Conservation (phyloP, 331 rosid species). For the Acacia pycnantha region DNA sequence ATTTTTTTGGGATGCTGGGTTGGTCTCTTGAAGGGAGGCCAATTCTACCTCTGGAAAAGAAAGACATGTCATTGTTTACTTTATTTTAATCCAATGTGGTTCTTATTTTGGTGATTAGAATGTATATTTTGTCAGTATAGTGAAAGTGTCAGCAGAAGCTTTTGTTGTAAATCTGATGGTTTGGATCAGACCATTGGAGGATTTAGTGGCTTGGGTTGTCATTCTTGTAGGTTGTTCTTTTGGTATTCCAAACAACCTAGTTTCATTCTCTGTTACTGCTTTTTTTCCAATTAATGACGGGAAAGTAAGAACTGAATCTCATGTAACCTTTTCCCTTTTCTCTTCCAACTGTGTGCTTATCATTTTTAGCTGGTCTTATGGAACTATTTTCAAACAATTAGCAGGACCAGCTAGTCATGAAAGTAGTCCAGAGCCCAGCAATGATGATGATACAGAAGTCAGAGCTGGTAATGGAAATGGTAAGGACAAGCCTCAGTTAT, state of each 20-base stretch:
- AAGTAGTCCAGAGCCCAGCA: conserved; percentile 36
- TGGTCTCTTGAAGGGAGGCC: conserved; percentile 21
- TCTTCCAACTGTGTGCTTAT: background rate
- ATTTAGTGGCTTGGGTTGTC: conserved; percentile 3
- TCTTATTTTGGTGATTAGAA: conserved; percentile 15
- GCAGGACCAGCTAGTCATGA: conserved; percentile 35
- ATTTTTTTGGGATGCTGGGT: background rate
- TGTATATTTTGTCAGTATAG: background rate
- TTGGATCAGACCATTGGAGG: conserved; percentile 17
- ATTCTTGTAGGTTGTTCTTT: background rate
- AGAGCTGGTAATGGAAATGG: conserved; percentile 35
- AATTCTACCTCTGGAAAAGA: conserved; percentile 17
- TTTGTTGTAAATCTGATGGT: background rate
- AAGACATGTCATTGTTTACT: conserved; percentile 2
- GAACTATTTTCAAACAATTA: conserved; percentile 32
- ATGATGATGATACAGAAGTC: conserved; percentile 29
- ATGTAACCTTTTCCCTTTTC: background rate
- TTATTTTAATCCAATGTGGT: background rate
- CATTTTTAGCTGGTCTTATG: background rate
- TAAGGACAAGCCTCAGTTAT: conserved; percentile 35
- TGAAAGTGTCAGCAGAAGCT: background rate
- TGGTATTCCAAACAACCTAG: background rate
- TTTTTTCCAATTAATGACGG: background rate
- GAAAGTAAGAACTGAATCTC: background rate
- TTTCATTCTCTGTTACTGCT: background rate